phyloP scores from a whole-genome alignment of 176 grass and related monocot genomes.

The Eleusine coracana region DNA sequence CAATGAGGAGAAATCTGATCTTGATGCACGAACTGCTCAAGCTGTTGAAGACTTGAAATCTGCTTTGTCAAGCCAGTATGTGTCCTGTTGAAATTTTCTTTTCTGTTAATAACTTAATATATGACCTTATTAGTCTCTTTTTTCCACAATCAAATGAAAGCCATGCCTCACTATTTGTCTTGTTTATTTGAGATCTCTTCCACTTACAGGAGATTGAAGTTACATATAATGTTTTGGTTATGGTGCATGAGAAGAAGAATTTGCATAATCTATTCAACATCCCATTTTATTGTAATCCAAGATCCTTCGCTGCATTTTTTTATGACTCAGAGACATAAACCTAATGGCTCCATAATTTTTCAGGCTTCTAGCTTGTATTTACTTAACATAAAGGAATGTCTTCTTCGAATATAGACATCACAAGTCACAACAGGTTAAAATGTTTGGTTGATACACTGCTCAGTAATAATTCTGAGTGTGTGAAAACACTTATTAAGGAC shows the following conservation, averaged over 20 bases:
- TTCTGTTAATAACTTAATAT: constrained; percentile 13
- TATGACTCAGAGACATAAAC: constrained; percentile 11
- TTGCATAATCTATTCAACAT: constrained; percentile 6
- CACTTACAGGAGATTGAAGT: constrained; percentile 12
- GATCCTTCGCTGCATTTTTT: not conserved
- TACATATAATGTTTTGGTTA: constrained; percentile 31
- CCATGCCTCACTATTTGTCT: not conserved
- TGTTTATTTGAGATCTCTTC: constrained; percentile 1
- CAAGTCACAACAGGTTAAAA: not conserved
- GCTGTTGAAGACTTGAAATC: constrained; percentile 80
- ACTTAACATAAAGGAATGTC: not conserved
- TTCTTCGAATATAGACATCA: not conserved
- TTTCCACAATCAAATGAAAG: constrained; percentile 11
- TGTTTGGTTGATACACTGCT: constrained; percentile 3
- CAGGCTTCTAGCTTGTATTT: not conserved
- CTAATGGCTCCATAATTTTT: not conserved
- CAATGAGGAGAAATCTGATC: constrained; percentile 65
- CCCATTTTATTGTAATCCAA: not conserved
- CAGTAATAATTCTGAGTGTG: not conserved
- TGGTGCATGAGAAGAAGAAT: constrained; percentile 10
- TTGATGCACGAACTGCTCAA: constrained; percentile 70
- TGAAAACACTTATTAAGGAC: not conserved
- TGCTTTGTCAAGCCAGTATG: constrained; percentile 72
- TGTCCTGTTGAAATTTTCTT: not conserved
- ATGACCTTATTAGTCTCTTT: not conserved